Evolutionary conservation across 2,329 filamentous ascomycete species (phyloP).

Genomic region (Colletotrichum musicola): DNA sequence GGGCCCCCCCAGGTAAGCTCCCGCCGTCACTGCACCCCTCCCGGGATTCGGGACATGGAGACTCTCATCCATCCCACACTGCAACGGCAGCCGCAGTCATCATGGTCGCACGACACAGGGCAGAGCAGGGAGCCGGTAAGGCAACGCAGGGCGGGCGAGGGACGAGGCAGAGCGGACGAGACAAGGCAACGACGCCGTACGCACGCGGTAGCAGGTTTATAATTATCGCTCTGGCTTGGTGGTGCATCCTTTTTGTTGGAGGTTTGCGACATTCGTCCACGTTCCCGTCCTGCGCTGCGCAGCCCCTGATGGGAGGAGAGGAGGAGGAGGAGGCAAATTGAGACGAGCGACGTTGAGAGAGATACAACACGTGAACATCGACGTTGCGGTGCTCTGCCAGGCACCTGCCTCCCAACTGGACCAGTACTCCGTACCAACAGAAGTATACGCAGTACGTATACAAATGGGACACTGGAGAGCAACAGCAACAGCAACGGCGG

Average conservation of each 20-base stretch:
- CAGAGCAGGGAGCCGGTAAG: conserved; percentile 26
- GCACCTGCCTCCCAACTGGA: too few relatives aligned
- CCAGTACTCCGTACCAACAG: too few relatives aligned
- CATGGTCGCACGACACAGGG: conserved; percentile 15
- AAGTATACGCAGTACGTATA: too few relatives aligned
- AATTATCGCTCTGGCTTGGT: conserved; percentile 2
- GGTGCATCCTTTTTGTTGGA: conserved; percentile 16
- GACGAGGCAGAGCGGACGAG: conserved; percentile 15
- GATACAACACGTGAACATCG: not conserved
- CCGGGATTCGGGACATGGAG: not conserved
- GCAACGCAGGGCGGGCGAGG: conserved; percentile 6
- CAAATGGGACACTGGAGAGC: too few relatives aligned
- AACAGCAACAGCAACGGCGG: too few relatives aligned
- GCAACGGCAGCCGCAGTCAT: conserved; percentile 17
- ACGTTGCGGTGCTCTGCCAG: too few relatives aligned
- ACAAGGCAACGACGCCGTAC: conserved; percentile 13
- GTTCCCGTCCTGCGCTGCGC: not conserved
- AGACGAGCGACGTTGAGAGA: not conserved
- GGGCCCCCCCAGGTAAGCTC: not conserved
- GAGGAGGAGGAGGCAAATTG: conserved; percentile 20
- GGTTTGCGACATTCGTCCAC: conserved; percentile 5
- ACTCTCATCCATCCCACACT: not conserved
- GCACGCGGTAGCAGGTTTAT: conserved; percentile 17
- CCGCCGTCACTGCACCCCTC: not conserved
- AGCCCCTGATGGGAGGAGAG: conserved; percentile 11